A percentile compares a stretch with the other conserved stretches of the same genome.
These are phyloP conservation scores for Hypoxylon sp. DNA, from an alignment of 2,329 filamentous ascomycete species.

Conservation along the genomic window DNA sequence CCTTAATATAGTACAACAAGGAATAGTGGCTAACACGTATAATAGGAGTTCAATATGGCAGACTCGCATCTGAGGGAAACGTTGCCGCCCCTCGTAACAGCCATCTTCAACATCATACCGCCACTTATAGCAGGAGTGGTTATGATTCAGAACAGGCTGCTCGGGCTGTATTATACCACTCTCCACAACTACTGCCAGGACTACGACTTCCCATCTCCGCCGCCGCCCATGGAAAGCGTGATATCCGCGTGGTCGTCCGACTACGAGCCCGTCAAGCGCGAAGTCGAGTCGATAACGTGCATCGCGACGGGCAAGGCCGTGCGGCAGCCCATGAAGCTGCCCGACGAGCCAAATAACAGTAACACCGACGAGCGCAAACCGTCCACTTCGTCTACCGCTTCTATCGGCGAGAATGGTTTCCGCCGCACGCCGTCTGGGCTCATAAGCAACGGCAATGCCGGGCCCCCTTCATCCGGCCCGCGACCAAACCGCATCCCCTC, in stretches of 20 bases:
- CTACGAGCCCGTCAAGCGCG: slow-evolving; percentile 72
- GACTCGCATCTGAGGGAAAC: slow-evolving; percentile 79
- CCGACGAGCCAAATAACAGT: slow-evolving; percentile 47
- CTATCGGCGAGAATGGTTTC: slow-evolving; percentile 53
- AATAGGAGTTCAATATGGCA: slow-evolving; percentile 76
- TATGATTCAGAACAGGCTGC: slow-evolving; percentile 79
- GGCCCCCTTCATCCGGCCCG: slow-evolving; percentile 45
- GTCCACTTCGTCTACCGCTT: slow-evolving; percentile 44
- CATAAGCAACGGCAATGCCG: slow-evolving; percentile 49
- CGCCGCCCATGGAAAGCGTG: slow-evolving; percentile 78
- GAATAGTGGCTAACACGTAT: slow-evolving; percentile 22
- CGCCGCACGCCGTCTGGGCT: slow-evolving; percentile 58
- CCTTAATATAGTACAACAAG: not conserved
- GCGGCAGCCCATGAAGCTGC: slow-evolving; percentile 59
- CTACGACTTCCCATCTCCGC: slow-evolving; percentile 75
- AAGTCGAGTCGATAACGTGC: slow-evolving; percentile 73
- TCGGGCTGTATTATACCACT: slow-evolving; percentile 82
- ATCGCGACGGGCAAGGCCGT: slow-evolving; percentile 76
- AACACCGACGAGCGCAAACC: slow-evolving; percentile 43
- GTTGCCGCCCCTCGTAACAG: slow-evolving; percentile 77
- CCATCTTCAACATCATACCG: slow-evolving; percentile 79
- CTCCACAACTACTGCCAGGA: slow-evolving; percentile 79
- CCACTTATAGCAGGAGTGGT: slow-evolving; percentile 77
- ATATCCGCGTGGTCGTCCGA: slow-evolving; percentile 72
- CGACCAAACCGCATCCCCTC: slow-evolving; percentile 55